Base-by-base conservation (phyloP, 2,329 filamentous ascomycete species). In the Atkinsonella hypoxylon region DNA sequence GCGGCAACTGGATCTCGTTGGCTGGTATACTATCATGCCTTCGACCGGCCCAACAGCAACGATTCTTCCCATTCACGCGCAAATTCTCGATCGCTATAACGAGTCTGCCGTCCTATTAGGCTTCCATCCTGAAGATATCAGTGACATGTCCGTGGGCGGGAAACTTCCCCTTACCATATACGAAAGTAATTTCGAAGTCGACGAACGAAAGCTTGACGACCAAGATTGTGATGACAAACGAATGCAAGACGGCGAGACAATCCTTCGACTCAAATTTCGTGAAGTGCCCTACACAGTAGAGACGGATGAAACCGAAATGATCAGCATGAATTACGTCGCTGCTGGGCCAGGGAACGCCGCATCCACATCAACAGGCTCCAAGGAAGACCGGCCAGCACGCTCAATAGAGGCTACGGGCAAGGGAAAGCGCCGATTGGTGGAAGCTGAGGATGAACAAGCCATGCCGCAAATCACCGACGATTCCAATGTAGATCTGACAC, bases 241-340 rank as follows among this genome's bases (percentile, higher is more conserved):
- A 59, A 85, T 91, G 70, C 83, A 87, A 56, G 85, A 88, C 56
- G 65, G 76, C 63, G 67, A 80, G 34, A 65, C 72, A 1, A 66
- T 71, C 2, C 64, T 82, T 22, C 79, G 76, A 47, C 75, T 93
- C 53, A 85, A 80, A 60, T 97, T 97, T 67, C 80, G 84, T 53
- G 85, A 94, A 62, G 69, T 97, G 10, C 81, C 85, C 1, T 97
- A 93, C 66, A 85, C 85, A 0, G 83, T 97, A 2, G 93, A 97
- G 69, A 95, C 90, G 0, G 89, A 88, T 10, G 90, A 97, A 66
- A 90, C 90, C 1, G 93, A 98, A 67, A 96, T 96, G 89, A 97
- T 98, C 57, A 87, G 87, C 58, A 87, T 98, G 61, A 89, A 96
- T 67, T 95, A 90, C 57, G 85, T 98, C 18, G 90, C 91, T 0